These are phyloP conservation scores for Phlebiopsis gigantea DNA, from an alignment of 768 basidiomycete genomes.

Conservation along the genomic window DNA sequence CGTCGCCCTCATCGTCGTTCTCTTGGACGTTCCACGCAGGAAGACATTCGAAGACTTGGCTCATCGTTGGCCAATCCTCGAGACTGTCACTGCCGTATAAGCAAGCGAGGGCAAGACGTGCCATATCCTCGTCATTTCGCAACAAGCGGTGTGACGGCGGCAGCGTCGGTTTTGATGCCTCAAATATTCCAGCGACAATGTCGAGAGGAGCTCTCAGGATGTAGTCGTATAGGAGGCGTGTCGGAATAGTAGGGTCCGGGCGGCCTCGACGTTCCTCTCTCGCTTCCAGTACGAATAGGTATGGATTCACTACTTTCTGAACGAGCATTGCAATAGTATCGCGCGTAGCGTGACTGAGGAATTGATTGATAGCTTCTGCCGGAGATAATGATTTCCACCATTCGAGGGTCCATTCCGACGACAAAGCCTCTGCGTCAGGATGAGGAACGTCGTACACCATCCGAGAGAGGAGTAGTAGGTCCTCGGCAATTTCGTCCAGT, in stretches of 20 bases:
- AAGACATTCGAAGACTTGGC: conserved; percentile 89
- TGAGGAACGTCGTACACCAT: conserved; percentile 73
- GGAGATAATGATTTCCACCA: conserved; percentile 71
- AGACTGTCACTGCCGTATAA: conserved; percentile 77
- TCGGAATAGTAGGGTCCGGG: conserved; percentile 63
- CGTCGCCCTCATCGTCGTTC: conserved; percentile 64
- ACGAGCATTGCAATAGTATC: conserved; percentile 65
- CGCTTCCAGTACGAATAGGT: conserved; percentile 88
- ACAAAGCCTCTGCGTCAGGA: conserved; percentile 34
- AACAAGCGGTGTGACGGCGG: conserved; percentile 67
- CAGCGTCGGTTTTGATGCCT: conserved; percentile 88
- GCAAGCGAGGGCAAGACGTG: conserved; percentile 79
- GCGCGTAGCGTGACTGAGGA: conserved; percentile 68
- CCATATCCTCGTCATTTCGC: conserved; percentile 77
- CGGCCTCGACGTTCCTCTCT: conserved; percentile 75
- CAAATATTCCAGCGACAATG: conserved; percentile 72
- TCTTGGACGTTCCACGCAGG: conserved; percentile 79
- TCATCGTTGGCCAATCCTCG: conserved; percentile 80
- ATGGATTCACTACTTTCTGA: conserved; percentile 78
- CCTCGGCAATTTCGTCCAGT: conserved; percentile 87
- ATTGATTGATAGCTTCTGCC: conserved; percentile 61
- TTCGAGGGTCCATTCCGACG: conserved; percentile 70
- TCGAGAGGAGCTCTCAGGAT: conserved; percentile 64
- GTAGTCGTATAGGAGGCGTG: conserved; percentile 65
- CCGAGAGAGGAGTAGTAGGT: conserved; percentile 79